Conservation (phyloP, 306 rosid genomes). For the Luffa acutangula region DNA sequence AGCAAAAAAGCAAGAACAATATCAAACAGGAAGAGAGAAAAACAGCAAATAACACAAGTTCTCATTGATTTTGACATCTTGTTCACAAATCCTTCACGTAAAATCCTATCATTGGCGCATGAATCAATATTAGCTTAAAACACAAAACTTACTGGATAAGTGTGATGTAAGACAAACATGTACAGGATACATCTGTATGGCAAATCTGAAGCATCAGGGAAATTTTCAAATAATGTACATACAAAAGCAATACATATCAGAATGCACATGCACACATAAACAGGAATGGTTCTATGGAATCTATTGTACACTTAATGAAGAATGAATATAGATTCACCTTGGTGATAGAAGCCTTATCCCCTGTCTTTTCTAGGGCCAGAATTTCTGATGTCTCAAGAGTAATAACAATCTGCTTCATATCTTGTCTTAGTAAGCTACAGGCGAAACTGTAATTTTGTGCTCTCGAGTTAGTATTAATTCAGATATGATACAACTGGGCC, state of each 20-base stretch:
- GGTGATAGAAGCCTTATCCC: slow-evolving; percentile 47
- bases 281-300: background rate
- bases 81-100: background rate
- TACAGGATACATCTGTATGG: background rate
- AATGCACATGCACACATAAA: background rate
- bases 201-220: background rate
- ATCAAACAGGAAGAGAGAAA: background rate
- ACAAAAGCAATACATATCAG: background rate
- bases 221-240: background rate
- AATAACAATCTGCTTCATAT: slow-evolving; percentile 85
- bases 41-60: background rate
- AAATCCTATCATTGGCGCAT: background rate
- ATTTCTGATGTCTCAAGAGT: slow-evolving; percentile 62
- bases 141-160: background rate
- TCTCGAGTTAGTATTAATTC: slow-evolving; percentile 24
- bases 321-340: slow-evolving; percentile 34
- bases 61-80: background rate
- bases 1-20: background rate
- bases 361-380: slow-evolving; percentile 60
- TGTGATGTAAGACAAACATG: background rate
- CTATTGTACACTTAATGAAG: background rate
- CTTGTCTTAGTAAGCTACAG: slow-evolving; percentile 96
- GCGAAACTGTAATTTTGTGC: slow-evolving; percentile 52
- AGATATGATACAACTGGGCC: slow-evolving; percentile 2
- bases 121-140: background rate